Conservation (phyloP, 805 yeast genomes). For the Jamesozyma piceae region DNA sequence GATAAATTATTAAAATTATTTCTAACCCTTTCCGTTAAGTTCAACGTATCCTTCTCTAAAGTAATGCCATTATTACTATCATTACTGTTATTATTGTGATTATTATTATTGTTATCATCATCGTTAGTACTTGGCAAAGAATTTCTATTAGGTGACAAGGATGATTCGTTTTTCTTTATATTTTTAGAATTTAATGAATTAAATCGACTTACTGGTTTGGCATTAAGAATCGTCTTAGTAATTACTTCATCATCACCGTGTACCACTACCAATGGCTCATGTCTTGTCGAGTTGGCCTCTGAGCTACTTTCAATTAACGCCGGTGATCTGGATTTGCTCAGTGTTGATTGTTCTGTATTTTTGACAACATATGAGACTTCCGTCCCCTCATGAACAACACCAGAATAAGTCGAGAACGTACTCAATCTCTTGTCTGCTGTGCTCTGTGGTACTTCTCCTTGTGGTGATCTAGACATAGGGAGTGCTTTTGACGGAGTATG, state of each 20-base stretch:
- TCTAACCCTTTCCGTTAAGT: slow-evolving; percentile 6
- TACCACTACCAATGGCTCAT: too few relatives aligned
- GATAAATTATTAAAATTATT: slow-evolving; percentile 4
- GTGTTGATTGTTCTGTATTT: slow-evolving; percentile 6
- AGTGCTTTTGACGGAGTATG: too few relatives aligned
- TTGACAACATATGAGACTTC: slow-evolving; percentile 24
- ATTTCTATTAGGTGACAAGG: neutral
- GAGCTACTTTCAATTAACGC: too few relatives aligned
- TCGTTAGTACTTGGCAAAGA: neutral
- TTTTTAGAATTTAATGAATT: slow-evolving; percentile 7
- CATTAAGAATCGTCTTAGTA: slow-evolving; percentile 14
- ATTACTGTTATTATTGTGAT: too few relatives aligned
- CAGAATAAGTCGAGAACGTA: slow-evolving; percentile 26
- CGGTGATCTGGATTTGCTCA: too few relatives aligned
- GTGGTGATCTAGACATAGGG: too few relatives aligned
- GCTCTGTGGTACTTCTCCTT: too few relatives aligned
- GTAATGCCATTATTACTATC: too few relatives aligned
- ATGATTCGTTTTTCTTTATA: neutral
- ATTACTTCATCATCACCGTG: slow-evolving; percentile 9
- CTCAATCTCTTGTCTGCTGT: slow-evolving; percentile 10
- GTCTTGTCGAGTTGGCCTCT: too few relatives aligned
- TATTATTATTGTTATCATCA: neutral
- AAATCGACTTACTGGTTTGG: slow-evolving; percentile 17
- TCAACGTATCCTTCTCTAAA: slow-evolving; percentile 12
- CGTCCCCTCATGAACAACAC: slow-evolving; percentile 28